Evolutionary conservation across 2,329 filamentous ascomycete genomes (phyloP).

Genomic region (Didymella glomerata): DNA sequence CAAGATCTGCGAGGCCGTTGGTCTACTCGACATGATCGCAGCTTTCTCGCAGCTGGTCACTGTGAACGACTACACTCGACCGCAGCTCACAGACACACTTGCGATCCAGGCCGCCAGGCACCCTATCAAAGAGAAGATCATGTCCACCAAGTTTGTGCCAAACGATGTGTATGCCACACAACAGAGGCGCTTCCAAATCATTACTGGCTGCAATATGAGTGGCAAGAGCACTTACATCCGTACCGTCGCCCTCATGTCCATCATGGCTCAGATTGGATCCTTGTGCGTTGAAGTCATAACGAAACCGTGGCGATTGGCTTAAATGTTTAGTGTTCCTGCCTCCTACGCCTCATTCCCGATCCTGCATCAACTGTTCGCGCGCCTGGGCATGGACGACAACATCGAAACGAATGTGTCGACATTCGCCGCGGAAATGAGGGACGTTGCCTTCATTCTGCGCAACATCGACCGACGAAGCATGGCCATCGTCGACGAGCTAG

Average conservation of each 20-base stretch:
- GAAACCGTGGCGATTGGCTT: constrained; percentile 8
- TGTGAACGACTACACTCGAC: constrained; percentile 69
- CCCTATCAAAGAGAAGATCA: constrained; percentile 78
- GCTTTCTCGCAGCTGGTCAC: constrained; percentile 69
- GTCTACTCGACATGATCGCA: constrained; percentile 78
- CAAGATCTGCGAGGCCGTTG: constrained; percentile 84
- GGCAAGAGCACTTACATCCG: constrained; percentile 95
- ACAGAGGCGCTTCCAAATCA: constrained; percentile 85
- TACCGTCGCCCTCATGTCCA: constrained; percentile 79
- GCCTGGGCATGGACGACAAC: constrained; percentile 85
- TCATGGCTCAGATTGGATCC: constrained; percentile 93
- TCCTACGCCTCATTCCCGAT: constrained; percentile 83
- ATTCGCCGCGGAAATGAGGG: constrained; percentile 93
- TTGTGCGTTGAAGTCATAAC: constrained; percentile 58
- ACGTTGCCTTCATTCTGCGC: constrained; percentile 89
- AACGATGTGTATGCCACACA: constrained; percentile 89
- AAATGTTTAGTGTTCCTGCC: constrained; percentile 71
- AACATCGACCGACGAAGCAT: constrained; percentile 81
- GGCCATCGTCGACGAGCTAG: constrained; percentile 89
- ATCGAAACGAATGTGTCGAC: constrained; percentile 92
- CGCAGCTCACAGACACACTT: constrained; percentile 72
- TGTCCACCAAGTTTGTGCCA: constrained; percentile 75
- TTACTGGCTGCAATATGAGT: constrained; percentile 98
- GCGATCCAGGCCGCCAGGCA: constrained; percentile 79
- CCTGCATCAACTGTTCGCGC: constrained; percentile 82